Base-by-base conservation (phyloP, 148 eudicot genomes). In the Amaranthus cruentus region DNA sequence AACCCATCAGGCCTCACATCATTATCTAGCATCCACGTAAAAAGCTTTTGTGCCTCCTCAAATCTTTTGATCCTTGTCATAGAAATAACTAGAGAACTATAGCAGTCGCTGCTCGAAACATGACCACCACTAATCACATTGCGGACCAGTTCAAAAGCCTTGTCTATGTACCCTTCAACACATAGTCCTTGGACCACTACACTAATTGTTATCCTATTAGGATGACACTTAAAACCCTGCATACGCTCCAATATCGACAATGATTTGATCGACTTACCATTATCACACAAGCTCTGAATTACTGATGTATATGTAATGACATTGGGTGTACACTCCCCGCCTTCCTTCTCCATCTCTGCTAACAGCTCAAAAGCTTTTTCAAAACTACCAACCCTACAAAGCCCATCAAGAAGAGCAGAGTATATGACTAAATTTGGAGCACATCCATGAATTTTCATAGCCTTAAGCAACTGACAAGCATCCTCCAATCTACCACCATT, bases 261-360 rank as follows among this genome's bases (percentile, higher is more conserved):
- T 38, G 90, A 94, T 81, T 91, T 93, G 53, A 77, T 14, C 11
- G 86, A 70, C 68, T 79, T 77, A 1, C 93, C 84, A 18, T 81
- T 84, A 53, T 85, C 86, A 80, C 90, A 84, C 79, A 87, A 88
- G 5, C 82, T 76, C 55, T 88, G 88, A 57, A 94, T 84, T 56
- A 89, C 75, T 7, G 90, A 79, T 3, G 98, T 89, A 75, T 88
- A 91, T 4, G 93, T 85, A 59, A 94, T 83, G 10, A 87, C 83
- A 83, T 83, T 94, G 2, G 98, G 98, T 6, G 81, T 78, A 79
- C 88, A 79, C 10, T 71, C 86, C 28, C 82, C 88, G 48, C 86
- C 88, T 69, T 87, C 85, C 52, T 84, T 89, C 84, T 91, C 97
- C 98, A 94, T 89, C 62, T 83, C 86, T 15, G 42, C 72, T 59